Evolutionary conservation across 148 eudicot genomes (phyloP).

Genomic region (Dysphania ambrosioides): DNA sequence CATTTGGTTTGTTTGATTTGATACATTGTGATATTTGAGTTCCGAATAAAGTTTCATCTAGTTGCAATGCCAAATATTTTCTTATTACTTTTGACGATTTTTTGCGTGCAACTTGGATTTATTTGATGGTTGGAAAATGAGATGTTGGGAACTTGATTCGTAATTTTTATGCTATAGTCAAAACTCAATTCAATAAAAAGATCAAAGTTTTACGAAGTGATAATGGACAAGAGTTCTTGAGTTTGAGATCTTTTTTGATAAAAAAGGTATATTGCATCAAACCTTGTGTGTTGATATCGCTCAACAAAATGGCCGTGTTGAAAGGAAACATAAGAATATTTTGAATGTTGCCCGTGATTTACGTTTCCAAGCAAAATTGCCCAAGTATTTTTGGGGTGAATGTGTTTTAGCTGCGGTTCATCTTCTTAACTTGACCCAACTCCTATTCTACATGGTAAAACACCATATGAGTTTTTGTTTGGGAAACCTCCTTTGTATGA

Average conservation of each 20-base stretch:
- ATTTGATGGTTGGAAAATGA: constrained; percentile 3
- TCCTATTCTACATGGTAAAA: background rate
- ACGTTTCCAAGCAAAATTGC: too few species aligned
- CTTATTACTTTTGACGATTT: constrained; percentile 18
- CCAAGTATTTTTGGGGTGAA: background rate
- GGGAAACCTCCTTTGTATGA: background rate
- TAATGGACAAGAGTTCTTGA: too few species aligned
- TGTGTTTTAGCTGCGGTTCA: background rate
- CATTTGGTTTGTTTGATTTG: too few species aligned
- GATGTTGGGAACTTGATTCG: background rate
- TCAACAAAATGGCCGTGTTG: too few species aligned
- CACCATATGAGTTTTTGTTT: constrained; percentile 10
- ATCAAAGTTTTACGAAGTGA: constrained; percentile 6
- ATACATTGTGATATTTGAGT: too few species aligned
- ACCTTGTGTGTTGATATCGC: background rate
- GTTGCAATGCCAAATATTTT: constrained; percentile 12
- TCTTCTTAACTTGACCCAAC: background rate
- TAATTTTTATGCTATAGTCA: constrained; percentile 9
- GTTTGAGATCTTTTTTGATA: background rate
- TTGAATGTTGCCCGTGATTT: too few species aligned
- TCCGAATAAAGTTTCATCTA: constrained; percentile 3
- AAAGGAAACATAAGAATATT: too few species aligned
- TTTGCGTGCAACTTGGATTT: constrained; percentile 8
- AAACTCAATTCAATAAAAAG: background rate
- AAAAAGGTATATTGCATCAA: background rate